Evolutionary conservation across 2,329 filamentous ascomycete genomes (phyloP).

Genomic region (Trichoderma pleuroti): DNA sequence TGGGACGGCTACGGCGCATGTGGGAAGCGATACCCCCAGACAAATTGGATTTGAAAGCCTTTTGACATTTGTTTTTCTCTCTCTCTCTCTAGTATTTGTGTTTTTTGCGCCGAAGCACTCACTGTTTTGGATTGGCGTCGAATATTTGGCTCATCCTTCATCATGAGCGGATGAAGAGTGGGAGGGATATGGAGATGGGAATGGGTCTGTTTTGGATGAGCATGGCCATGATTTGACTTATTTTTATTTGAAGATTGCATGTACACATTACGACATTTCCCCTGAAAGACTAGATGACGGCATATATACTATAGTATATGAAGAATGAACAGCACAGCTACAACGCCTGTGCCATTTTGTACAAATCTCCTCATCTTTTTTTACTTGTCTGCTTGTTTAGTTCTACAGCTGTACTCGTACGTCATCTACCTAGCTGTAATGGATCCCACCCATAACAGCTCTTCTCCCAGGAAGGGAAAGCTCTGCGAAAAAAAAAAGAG

Average conservation of each 20-base stretch:
- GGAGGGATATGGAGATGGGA: neutral
- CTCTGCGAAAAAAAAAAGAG: neutral
- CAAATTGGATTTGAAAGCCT: neutral
- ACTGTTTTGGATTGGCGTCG: neutral
- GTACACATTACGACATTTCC: neutral
- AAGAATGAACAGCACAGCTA: neutral
- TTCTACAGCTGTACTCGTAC: neutral
- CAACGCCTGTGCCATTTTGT: neutral
- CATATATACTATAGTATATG: neutral
- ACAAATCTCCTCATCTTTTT: neutral
- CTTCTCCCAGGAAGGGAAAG: neutral
- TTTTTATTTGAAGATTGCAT: neutral
- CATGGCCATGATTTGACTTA: neutral
- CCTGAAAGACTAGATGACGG: neutral
- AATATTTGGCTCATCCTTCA: neutral
- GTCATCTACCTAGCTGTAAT: neutral
- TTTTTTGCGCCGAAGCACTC: neutral
- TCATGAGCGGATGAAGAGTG: neutral
- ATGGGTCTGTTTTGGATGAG: neutral
- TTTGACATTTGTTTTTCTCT: neutral
- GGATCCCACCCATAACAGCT: neutral
- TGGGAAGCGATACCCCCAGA: conserved; percentile 21
- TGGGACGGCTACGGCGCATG: conserved; percentile 18
- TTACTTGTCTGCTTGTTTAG: neutral
- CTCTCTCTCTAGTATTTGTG: neutral